A percentile compares a stretch with the other conserved stretches of the same genome.
These are phyloP conservation scores for Boechera stricta DNA, from an alignment of 345 rosid genomes.

Conservation along the genomic window DNA sequence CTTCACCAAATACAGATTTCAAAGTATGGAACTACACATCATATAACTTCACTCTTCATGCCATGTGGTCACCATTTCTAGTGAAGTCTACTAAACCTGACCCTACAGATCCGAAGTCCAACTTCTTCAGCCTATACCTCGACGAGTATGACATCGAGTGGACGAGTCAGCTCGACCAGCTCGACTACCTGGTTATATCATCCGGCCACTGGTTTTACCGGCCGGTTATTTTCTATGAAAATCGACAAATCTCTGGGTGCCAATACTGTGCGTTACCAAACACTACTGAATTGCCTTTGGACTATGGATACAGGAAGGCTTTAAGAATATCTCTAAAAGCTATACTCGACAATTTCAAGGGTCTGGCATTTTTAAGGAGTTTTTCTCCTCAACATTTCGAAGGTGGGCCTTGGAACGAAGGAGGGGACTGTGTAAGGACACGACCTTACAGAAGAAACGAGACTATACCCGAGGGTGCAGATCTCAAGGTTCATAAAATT, in stretches of 20 bases:
- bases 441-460: slow-evolving; percentile 66
- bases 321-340: slow-evolving; percentile 68
- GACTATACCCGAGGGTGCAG: slow-evolving; percentile 55
- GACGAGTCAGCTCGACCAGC: slow-evolving; percentile 58
- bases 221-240: slow-evolving; percentile 61
- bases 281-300: slow-evolving; percentile 57
- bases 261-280: slow-evolving; percentile 59
- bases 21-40: slow-evolving; percentile 66
- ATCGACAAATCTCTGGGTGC: slow-evolving; percentile 59
- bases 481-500: slow-evolving; percentile 64
- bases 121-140: slow-evolving; percentile 66
- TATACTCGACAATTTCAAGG: slow-evolving; percentile 59
- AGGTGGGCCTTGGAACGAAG: slow-evolving; percentile 72
- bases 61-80: slow-evolving; percentile 74
- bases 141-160: slow-evolving; percentile 63
- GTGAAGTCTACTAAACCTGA: slow-evolving; percentile 54
- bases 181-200: slow-evolving; percentile 66
- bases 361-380: slow-evolving; percentile 64
- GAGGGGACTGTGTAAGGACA: slow-evolving; percentile 69
- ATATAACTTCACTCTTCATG: slow-evolving; percentile 75
- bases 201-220: slow-evolving; percentile 84
- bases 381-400: slow-evolving; percentile 85
- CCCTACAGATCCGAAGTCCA: slow-evolving; percentile 52
- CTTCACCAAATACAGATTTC: slow-evolving; percentile 56
- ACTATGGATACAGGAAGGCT: slow-evolving; percentile 67